Evolutionary conservation across 768 basidiomycete genomes (phyloP).

Genomic region (Amanita molliuscula): DNA sequence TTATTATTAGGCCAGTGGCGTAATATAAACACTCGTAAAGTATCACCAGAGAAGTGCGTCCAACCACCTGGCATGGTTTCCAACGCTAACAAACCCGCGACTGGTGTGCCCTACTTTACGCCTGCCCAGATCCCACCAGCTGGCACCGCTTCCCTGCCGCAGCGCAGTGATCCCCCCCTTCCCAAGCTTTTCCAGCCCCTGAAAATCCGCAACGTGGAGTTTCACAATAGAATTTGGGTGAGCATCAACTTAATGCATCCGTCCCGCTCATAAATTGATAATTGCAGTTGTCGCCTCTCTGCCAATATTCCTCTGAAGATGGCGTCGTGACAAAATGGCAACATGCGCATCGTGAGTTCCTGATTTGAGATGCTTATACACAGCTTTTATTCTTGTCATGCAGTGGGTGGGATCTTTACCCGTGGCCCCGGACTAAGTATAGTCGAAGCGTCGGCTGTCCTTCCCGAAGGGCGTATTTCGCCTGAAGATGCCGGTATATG

Average conservation of each 20-base stretch:
- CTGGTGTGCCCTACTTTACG: conserved; percentile 2
- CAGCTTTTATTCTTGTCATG: conserved; percentile 4
- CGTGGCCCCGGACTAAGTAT: conserved; percentile 48
- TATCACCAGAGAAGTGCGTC: too few relatives aligned
- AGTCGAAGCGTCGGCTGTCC: conserved; percentile 60
- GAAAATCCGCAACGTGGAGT: conserved; percentile 39
- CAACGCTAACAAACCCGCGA: not conserved
- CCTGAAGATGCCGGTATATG: conserved; percentile 59
- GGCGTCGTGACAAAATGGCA: conserved; percentile 48
- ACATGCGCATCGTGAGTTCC: conserved; percentile 45
- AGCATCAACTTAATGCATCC: conserved; percentile 9
- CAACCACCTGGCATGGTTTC: not conserved
- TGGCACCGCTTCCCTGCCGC: conserved; percentile 2
- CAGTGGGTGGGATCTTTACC: conserved; percentile 40
- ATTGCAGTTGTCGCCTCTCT: conserved; percentile 39
- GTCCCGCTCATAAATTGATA: not conserved
- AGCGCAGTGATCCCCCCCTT: not conserved
- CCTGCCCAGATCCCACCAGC: conserved; percentile 4
- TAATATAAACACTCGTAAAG: too few relatives aligned
- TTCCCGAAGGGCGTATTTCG: conserved; percentile 51
- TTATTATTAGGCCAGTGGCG: not conserved
- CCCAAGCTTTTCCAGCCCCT: conserved; percentile 42
- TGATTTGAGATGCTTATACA: conserved; percentile 13
- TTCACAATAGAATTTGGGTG: conserved; percentile 48
- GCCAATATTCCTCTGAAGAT: conserved; percentile 50